A percentile compares a stretch with the other conserved stretches of the same genome.
phyloP scores from a whole-genome alignment of 129 eudicot genomes.

The sunflower (Helianthus annuus) region HanXRQr2.0-SUNRISE NC_035437.2:19939750-19940249 shows the following conservation, averaged over 20 bases:
- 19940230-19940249: conserved; percentile 12
- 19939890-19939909: conserved; percentile 67
- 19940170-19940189: conserved; percentile 3
- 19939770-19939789: conserved; percentile 26
- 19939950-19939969: conserved; percentile 66
- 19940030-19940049: conserved; percentile 37
- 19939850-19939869: conserved; percentile 51
- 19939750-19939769: conserved; percentile 5
- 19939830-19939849: conserved; percentile 57
- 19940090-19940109: conserved; percentile 25
- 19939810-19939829: conserved; percentile 23
- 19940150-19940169: too few relatives aligned
- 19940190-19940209: conserved; percentile 13
- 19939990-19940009: conserved; percentile 56
- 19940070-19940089: conserved; percentile 29
- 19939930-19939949: conserved; percentile 59
- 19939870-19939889: conserved; percentile 51
- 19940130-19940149: too few relatives aligned
- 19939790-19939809: conserved; percentile 20
- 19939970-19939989: conserved; percentile 60
- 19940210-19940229: conserved; percentile 5
- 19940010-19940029: conserved; percentile 57
- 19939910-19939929: conserved; percentile 74
- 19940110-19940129: neutral
- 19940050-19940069: conserved; percentile 41